Base-by-base conservation (phyloP, 73 alveolate genomes). In the Paramecium sonneborni region DNA sequence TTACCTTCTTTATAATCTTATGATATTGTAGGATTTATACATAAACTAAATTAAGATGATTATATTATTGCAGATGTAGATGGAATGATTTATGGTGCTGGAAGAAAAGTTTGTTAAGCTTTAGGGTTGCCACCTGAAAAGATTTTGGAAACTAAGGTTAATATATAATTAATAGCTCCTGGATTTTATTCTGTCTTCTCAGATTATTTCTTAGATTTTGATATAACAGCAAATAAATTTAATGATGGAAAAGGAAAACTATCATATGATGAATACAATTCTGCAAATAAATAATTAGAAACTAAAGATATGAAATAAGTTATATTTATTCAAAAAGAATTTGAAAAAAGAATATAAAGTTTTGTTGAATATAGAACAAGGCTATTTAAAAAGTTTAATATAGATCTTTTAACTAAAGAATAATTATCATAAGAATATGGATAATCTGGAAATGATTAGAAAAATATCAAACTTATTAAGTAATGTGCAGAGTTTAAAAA, bases 21-120 rank as follows among this genome's bases (percentile, higher is more conserved):
- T 86, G 93, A 86, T 46, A 86, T 86, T 23, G 85, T 86, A 20
- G 84, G 88, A 3, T 76, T 86, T 10, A 38, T 86, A 3, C 93
- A 86, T 62, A 86, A 86, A 62, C 56, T 86, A 20, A 86, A 86
- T 58, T 72, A 86, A 23, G 85, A 86, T 57, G 93, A 86, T 56
- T 86, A 86, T n/a, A 86, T 86, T 1, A 52, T 86, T 9, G 48
- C 88, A 30, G 93, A 86, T 20, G 84, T 62, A 38, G 93, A 86
- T 86, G 93, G 93, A 68, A 38, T 62, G 85, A 86, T 86, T 24
- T 86, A 72, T 34, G 62, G 76, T 7, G 55, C 72, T 14, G 93
- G 93, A 8, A 57, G 62, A 12, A 86, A 86, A 21, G 93, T 76
- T 0, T 55, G 88, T 86, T 85, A 86, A 21, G 84, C 56, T 58